Evolutionary conservation across 2,329 filamentous ascomycete genomes (phyloP).

Genomic region (Fusarium newnesense): DNA sequence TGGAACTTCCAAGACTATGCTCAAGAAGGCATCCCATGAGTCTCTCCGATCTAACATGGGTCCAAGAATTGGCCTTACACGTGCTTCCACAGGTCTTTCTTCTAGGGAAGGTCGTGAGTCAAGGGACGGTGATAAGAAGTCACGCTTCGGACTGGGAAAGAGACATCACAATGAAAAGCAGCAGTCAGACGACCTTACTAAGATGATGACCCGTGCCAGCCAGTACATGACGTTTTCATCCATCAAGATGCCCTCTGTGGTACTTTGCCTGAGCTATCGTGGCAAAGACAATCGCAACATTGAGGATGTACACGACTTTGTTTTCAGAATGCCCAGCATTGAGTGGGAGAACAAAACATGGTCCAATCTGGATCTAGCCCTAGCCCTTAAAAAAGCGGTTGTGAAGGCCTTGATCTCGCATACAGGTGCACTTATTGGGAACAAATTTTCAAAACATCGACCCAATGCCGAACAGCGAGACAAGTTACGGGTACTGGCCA

Average conservation of each 20-base stretch:
- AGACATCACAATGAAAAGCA: conserved; percentile 65
- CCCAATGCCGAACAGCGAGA: conserved; percentile 82
- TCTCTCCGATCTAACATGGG: conserved; percentile 60
- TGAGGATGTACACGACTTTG: conserved; percentile 96
- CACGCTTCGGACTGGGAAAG: conserved; percentile 67
- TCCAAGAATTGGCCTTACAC: conserved; percentile 55
- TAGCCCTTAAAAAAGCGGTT: conserved; percentile 93
- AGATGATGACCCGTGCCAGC: conserved; percentile 95
- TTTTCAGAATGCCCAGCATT: conserved; percentile 92
- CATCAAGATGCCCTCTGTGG: conserved; percentile 93
- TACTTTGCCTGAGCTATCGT: conserved; percentile 95
- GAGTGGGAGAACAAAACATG: conserved; percentile 99
- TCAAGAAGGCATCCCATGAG: conserved; percentile 67
- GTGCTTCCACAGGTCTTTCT: conserved; percentile 59
- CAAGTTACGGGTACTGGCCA: conserved; percentile 85
- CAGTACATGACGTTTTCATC: conserved; percentile 98
- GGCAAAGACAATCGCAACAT: conserved; percentile 95
- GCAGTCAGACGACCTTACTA: conserved; percentile 87
- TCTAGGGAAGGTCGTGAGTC: conserved; percentile 53
- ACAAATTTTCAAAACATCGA: conserved; percentile 92
- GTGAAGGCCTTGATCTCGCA: conserved; percentile 95
- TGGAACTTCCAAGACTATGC: conserved; percentile 56
- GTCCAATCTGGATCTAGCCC: conserved; percentile 94
- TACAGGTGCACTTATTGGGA: conserved; percentile 94
- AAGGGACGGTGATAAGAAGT: conserved; percentile 57